These are phyloP conservation scores for Cordyceps cicadae DNA, from an alignment of 2,329 filamentous ascomycete species.

Conservation along the genomic window DNA sequence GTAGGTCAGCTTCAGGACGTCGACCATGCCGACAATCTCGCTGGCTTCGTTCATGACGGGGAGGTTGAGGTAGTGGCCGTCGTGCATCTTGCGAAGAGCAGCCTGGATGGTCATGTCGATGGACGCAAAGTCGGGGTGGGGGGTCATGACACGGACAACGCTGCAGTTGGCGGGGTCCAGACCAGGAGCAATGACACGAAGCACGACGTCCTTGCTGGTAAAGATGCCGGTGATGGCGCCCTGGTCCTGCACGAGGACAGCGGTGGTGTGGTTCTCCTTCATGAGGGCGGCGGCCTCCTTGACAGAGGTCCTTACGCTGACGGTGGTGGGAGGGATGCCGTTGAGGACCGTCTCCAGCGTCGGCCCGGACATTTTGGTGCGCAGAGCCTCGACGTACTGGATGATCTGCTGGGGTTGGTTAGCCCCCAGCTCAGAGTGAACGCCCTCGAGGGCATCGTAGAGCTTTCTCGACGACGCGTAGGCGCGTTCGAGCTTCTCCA, in stretches of 20 bases:
- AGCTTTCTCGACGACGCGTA: slow-evolving; percentile 97
- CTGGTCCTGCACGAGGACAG: slow-evolving; percentile 91
- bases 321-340: slow-evolving; percentile 84
- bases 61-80: slow-evolving; percentile 95
- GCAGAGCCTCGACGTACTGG: slow-evolving; percentile 93
- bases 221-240: slow-evolving; percentile 98
- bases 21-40: slow-evolving; percentile 99
- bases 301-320: slow-evolving; percentile 91
- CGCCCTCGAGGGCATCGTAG: slow-evolving; percentile 94
- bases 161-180: slow-evolving; percentile 92
- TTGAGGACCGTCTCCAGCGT: slow-evolving; percentile 92
- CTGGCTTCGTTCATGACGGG: slow-evolving; percentile 97
- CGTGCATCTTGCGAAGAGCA: slow-evolving; percentile 97
- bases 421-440: slow-evolving; percentile 91
- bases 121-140: slow-evolving; percentile 95
- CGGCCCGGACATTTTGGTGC: slow-evolving; percentile 94
- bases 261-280: slow-evolving; percentile 98
- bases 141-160: slow-evolving; percentile 97
- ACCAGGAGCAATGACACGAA: slow-evolving; percentile 94
- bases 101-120: slow-evolving; percentile 99
- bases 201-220: slow-evolving; percentile 97
- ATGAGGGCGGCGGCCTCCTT: slow-evolving; percentile 92
- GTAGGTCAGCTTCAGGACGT: slow-evolving; percentile 96
- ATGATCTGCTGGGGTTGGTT: slow-evolving; percentile 98
- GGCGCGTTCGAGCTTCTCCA: slow-evolving; percentile 97